phyloP scores from a whole-genome alignment of 2,329 filamentous ascomycete species.

The Fragosphaeria purpurea region DNA sequence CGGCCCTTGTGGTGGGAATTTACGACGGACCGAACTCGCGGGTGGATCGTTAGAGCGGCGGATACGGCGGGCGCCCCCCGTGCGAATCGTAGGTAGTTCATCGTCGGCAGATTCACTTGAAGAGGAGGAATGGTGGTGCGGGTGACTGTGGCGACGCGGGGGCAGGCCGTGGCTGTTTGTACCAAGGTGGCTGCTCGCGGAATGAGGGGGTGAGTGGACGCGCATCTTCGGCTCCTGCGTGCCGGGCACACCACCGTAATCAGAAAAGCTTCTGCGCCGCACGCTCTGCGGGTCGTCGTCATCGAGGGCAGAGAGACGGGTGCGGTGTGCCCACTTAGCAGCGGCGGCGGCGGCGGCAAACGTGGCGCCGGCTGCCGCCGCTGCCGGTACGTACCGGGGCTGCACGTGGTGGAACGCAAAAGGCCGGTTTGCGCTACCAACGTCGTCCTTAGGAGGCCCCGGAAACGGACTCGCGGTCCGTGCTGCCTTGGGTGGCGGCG shows the following conservation, averaged over 20 bases:
- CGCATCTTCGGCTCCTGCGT: conserved; percentile 10
- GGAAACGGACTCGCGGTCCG: neutral
- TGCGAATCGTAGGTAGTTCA: conserved; percentile 17
- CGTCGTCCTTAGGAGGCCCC: conserved; percentile 17
- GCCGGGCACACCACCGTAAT: conserved; percentile 30
- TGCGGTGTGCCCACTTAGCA: conserved; percentile 18
- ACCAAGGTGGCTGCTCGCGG: conserved; percentile 23
- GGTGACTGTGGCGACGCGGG: conserved; percentile 39
- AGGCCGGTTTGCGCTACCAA: conserved; percentile 28
- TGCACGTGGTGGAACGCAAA: conserved; percentile 32
- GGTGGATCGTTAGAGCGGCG: conserved; percentile 19
- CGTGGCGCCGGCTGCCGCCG: conserved; percentile 4
- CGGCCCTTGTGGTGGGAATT: conserved; percentile 16
- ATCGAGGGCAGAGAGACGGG: conserved; percentile 23
- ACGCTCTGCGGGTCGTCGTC: conserved; percentile 24
- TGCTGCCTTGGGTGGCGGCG: neutral
- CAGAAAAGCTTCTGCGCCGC: conserved; percentile 41
- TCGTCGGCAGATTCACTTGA: conserved; percentile 33
- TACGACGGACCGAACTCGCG: conserved; percentile 23
- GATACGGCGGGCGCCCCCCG: conserved; percentile 13
- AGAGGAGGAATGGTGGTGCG: conserved; percentile 29
- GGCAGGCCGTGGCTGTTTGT: conserved; percentile 20
- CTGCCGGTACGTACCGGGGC: conserved; percentile 22
- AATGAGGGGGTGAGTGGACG: conserved; percentile 10
- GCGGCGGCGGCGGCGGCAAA: conserved; percentile 11